Base-by-base conservation (phyloP, 371 early-diverging fungal species). In the Rhizopus stolonifer region DNA sequence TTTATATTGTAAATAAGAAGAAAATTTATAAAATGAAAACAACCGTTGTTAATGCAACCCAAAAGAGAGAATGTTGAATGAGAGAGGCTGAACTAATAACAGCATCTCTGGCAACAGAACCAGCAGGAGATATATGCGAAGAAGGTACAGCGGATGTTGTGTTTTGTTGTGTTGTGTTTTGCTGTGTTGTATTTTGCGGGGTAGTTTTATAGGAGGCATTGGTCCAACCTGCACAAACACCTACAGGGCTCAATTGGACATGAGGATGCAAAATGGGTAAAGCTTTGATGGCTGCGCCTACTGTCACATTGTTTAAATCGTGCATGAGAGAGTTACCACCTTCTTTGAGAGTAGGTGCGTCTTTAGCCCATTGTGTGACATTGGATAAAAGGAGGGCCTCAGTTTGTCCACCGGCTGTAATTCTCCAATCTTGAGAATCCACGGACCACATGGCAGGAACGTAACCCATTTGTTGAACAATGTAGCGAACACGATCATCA, bases 321-420 rank as follows among this genome's bases (percentile, higher is more conserved):
- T 83, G 83, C 56, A 79, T 77, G 23, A 83, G 69, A 18, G 69
- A 71, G 56, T 81, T 77, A 53, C 81, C 81, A 52, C 83, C 83
- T 0, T 54, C 56, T 15, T 65, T 77, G 45, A 74, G 64, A 21
- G 59, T 67, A 17, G 65, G 32, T 0, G 69, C 67, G 8, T 47
- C 61, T 8, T 61, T 58, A 36, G 69, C 69, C 83, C 83, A 83
- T 43, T 64, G 39, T 6, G 68, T 77, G 10, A 73, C 79, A 22
- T 74, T 73, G 24, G 63, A 57, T 47, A 56, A 73, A 67, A 53
- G 77, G 53, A 64, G 65, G 54, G 40, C 52, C n/a, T 44, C 58
- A 10, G 39, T 72, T 42, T 56, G 58, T 58, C 67, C 50, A 33
- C 65, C 51, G 32, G 52, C 58, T 43, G 63, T 49, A 15, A 63